phyloP scores from a whole-genome alignment of 163 green algal genomes.

The Volvox carteri region DNA sequence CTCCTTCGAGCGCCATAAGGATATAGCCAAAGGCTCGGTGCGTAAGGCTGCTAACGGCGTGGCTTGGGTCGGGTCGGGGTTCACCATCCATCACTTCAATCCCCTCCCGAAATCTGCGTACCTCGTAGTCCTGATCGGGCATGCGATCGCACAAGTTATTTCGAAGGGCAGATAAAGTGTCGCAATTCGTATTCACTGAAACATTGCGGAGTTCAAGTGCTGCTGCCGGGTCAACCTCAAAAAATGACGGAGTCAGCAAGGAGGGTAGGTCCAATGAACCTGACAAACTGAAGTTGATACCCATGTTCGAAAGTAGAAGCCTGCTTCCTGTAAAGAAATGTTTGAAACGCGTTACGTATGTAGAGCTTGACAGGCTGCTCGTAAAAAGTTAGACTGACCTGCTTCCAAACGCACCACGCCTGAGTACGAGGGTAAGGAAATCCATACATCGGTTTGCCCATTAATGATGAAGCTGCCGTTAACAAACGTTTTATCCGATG shows the following conservation, averaged over 20 bases:
- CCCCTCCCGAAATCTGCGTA: not conserved
- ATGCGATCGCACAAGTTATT: not conserved
- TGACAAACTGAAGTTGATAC: not conserved
- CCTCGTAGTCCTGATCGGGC: constrained; percentile 22
- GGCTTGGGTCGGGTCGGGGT: not conserved
- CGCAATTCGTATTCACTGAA: constrained; percentile 5
- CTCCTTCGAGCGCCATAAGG: not conserved
- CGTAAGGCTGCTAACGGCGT: not conserved
- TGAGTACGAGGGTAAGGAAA: not conserved
- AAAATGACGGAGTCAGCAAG: not conserved
- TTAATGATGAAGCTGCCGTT: not conserved
- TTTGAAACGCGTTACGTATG: not conserved
- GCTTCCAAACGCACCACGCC: not conserved
- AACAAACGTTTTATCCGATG: not conserved
- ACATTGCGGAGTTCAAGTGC: constrained; percentile 1
- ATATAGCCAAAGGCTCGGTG: not conserved
- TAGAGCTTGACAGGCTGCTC: too few species aligned
- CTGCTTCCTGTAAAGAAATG: not conserved
- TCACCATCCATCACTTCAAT: not conserved
- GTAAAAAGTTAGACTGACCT: not conserved
- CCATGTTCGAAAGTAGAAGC: constrained; percentile 12
- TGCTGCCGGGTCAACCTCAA: not conserved
- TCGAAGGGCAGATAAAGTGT: not conserved
- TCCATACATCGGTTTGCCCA: not conserved
- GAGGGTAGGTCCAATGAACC: not conserved